Evolutionary conservation across 371 early-diverging fungal species (phyloP), one percentile per base, ranked within the genome.

Genomic region (Mycotypha africana): DNA sequence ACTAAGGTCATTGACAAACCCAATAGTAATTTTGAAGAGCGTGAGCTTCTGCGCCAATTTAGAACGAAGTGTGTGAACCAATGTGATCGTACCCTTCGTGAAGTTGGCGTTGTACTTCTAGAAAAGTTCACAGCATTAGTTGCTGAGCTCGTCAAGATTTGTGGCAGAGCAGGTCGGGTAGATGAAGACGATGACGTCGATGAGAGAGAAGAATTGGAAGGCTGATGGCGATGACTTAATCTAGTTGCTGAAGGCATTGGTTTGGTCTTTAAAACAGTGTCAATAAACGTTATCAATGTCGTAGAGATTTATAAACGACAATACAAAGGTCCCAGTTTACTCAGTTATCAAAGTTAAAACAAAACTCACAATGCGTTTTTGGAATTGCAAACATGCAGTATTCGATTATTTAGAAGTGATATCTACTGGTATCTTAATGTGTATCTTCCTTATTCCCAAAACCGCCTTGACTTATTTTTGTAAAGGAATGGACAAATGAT

Each of bases 51-150:
- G 9, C 69, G 52, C 73, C 73, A 72, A 45, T 65, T 65, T 10
- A 64, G 43, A n/a, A 60, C 64, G 39, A 68, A 68, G 39, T 72
- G 69, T 11, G 66, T 63, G 38, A 72, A 65, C 73, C 73, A 72
- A 25, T 72, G 73, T 8, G 73, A 66, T 25, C 73, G 56, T 6
- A 72, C 73, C 49, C 66, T 38, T 44, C 73, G 52, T 19, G 73
- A 72, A 4, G 73, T 72, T 2, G 52, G 63, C 26, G 68, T 56
- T 24, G 73, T 49, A 43, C 70, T 70, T 59, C 70, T 55, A 2
- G 69, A 57, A 26, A 68, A 51, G 26, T 65, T 53, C 15, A 65
- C 71, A 24, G 67, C 71, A 66, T 72, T 72, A 28, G 73, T 60
- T 20, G 73, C 62, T 19, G 66, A 66, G 49, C 61, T 60, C 20